These are phyloP conservation scores for Magnusiomyces tetraspermus DNA, from an alignment of 1,139 yeast genomes.

Conservation along the genomic window DNA sequence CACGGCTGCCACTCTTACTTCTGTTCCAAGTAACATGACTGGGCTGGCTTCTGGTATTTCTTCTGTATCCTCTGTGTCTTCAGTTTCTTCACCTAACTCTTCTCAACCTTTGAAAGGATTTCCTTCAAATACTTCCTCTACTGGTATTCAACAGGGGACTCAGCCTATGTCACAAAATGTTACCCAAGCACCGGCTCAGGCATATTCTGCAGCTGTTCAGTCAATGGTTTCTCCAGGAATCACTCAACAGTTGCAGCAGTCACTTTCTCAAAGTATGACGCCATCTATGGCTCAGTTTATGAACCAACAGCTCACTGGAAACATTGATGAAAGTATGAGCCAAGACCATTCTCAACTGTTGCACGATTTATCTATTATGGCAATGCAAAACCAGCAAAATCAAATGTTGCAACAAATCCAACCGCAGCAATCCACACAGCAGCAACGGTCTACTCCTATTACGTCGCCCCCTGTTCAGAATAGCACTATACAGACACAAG, in stretches of 20 bases:
- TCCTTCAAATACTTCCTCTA: neutral
- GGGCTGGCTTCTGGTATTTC: neutral
- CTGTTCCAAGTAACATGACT: neutral
- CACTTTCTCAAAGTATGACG: neutral
- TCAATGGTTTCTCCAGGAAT: neutral
- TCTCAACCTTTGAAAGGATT: neutral
- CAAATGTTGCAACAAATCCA: neutral
- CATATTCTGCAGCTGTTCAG: neutral
- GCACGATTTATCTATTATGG: neutral
- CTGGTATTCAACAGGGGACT: neutral
- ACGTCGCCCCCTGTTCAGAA: neutral
- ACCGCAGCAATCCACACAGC: neutral
- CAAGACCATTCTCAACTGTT: neutral
- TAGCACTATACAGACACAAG: neutral
- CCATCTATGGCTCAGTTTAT: neutral
- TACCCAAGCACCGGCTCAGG: neutral
- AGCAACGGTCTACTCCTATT: neutral
- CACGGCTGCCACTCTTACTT: neutral
- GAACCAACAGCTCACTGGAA: neutral
- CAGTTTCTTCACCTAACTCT: neutral
- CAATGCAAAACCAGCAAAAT: neutral
- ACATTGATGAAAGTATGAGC: neutral
- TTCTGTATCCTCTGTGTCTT: neutral
- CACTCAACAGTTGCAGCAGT: neutral
- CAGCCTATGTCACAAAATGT: neutral